Conservation (phyloP, 73 alveolate genomes). For the Blepharisma japonicum region DNA sequence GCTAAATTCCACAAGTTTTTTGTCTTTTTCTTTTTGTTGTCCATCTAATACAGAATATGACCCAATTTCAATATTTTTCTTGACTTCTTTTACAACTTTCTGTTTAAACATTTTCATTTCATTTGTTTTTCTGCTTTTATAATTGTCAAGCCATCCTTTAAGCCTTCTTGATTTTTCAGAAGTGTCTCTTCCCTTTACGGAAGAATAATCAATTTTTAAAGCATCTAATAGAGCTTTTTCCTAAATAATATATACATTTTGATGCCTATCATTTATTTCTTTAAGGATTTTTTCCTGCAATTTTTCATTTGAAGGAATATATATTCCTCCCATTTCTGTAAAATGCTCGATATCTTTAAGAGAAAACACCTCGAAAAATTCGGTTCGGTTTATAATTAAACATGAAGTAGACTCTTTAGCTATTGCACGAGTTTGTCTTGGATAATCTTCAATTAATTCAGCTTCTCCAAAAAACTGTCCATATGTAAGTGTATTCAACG, state of each 20-base stretch:
- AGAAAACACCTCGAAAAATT: too few species aligned
- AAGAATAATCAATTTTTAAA: background rate
- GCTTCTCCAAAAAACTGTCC: slow-evolving; percentile 19
- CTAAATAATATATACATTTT: background rate
- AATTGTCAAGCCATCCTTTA: background rate
- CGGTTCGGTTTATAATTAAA: background rate
- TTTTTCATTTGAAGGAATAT: background rate
- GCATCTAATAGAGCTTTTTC: slow-evolving; percentile 29
- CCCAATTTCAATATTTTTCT: background rate
- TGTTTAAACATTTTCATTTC: background rate
- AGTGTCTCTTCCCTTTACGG: slow-evolving; percentile 1
- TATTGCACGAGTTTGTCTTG: background rate
- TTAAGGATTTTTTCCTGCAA: slow-evolving; percentile 8
- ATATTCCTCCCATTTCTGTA: too few species aligned
- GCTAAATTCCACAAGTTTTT: background rate
- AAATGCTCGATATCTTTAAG: too few species aligned
- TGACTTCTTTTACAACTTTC: background rate
- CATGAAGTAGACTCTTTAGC: background rate
- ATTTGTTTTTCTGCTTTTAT: background rate
- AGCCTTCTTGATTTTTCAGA: background rate
- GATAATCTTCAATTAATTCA: background rate
- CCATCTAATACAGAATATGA: background rate
- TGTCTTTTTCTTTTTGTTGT: background rate
- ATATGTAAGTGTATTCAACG: background rate
- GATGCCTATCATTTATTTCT: background rate